Evolutionary conservation across 1,139 yeast species (phyloP), one percentile per base, ranked within the genome.

Genomic region (Pichiaceae sp.): DNA sequence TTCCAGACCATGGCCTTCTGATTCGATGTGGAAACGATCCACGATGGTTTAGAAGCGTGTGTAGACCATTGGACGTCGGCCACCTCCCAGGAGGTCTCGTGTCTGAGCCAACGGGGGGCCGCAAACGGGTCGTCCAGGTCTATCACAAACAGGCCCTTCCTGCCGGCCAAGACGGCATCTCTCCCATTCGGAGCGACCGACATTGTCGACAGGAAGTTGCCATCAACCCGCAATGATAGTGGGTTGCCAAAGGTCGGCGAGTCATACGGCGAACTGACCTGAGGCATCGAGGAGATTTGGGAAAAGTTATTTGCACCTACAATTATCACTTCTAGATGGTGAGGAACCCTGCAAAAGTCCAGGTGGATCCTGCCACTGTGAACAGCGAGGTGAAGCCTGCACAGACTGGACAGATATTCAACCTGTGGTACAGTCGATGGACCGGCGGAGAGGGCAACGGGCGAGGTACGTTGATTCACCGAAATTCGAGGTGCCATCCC

Each of bases 31-130:
- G 95, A 84, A 1, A 89, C 81, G 37, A 93, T 87, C 95, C 96
- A 87, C 15, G 82, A 70, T 0, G 95, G 93, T 44, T 83, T 83
- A 1, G 77, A 69, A 9, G 72, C 68, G 54, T 86, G 94, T 0
- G 97, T 96, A 3, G 94, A 85, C 97, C 98, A 91, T 56, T 91
- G 97, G 1, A 89, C 96, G 56, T 91, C 96, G 0, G 98, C 96
- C 2, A 91, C 98, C 57, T 91, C 97, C 98, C 98, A 93, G 0
- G 95, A 79, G 0, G 97, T 89, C 24, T 78, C 69, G 54, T 91
- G 96, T 40, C 80, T 94, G 20, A 91, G 70, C 87, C 94, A 85
- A 41, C 98, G 64, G 0, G 98, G 98, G 1, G 95, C 87, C 1
- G 93, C 78, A 59, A 86, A 89, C 1, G 97, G 97, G 57, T 91